Conservation (phyloP, 148 eudicot species). For the Fagopyrum tataricum region DNA sequence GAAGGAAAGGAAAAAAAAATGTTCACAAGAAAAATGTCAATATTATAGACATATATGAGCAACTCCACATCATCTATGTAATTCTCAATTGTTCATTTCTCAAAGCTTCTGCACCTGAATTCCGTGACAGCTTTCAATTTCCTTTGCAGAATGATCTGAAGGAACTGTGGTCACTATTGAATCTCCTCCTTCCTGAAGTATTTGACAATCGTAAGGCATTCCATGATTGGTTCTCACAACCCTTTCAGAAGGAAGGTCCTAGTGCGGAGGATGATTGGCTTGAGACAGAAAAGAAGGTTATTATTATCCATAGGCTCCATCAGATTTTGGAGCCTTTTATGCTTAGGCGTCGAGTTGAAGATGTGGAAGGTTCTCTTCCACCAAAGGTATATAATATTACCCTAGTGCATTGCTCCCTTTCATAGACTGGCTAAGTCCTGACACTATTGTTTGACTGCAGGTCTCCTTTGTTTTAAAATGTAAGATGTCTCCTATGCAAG, state of each 20-base stretch:
- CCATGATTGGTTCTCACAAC: slow-evolving; percentile 98
- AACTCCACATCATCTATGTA: background rate
- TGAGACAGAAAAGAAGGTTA: slow-evolving; percentile 97
- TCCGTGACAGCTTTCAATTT: background rate
- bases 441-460: slow-evolving; percentile 37
- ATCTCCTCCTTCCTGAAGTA: slow-evolving; percentile 99
- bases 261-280: slow-evolving; percentile 97
- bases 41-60: background rate
- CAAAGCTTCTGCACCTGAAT: background rate
- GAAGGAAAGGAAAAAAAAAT: background rate
- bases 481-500: slow-evolving; percentile 91
- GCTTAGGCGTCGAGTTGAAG: slow-evolving; percentile 99
- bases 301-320: slow-evolving; percentile 93
- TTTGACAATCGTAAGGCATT: slow-evolving; percentile 98
- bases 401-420: background rate
- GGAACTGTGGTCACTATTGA: slow-evolving; percentile 95
- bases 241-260: slow-evolving; percentile 84
- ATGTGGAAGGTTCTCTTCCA: slow-evolving; percentile 99
- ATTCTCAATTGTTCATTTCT: background rate
- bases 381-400: slow-evolving; percentile 57
- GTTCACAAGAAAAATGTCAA: background rate
- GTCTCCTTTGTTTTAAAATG: slow-evolving; percentile 84
- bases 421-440: slow-evolving; percentile 21
- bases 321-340: slow-evolving; percentile 98
- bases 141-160: slow-evolving; percentile 84